These are phyloP conservation scores for Myxozyma melibiosi DNA, from an alignment of 805 yeast genomes.

Conservation along the genomic window DNA sequence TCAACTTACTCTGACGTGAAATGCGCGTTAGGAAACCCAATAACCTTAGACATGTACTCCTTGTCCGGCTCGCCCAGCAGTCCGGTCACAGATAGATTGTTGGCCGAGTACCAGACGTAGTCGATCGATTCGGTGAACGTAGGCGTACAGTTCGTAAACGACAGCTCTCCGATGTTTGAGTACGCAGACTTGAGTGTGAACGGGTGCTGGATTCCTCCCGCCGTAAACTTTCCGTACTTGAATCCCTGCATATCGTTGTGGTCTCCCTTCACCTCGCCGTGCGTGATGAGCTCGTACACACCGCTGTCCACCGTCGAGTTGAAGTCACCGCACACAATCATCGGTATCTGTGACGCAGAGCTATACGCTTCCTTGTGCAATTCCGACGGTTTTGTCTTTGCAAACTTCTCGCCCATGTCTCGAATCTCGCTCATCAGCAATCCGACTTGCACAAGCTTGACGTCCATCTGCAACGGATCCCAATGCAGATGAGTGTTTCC, in stretches of 20 bases:
- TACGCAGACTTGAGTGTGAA: slow-evolving; percentile 85
- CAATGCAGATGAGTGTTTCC: slow-evolving; percentile 96
- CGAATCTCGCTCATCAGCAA: slow-evolving; percentile 87
- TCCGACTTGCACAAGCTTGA: slow-evolving; percentile 93
- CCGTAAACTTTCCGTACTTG: slow-evolving; percentile 89
- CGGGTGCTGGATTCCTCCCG: slow-evolving; percentile 80
- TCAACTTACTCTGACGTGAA: slow-evolving; percentile 56
- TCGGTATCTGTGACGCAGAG: slow-evolving; percentile 60
- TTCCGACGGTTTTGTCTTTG: slow-evolving; percentile 22
- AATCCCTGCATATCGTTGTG: slow-evolving; percentile 83
- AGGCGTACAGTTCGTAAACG: slow-evolving; percentile 94
- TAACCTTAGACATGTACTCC: slow-evolving; percentile 70
- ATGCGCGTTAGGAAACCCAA: slow-evolving; percentile 93
- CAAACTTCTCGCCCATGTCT: slow-evolving; percentile 55
- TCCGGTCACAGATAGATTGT: slow-evolving; percentile 79
- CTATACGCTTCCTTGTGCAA: slow-evolving; percentile 43
- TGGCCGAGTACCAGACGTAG: slow-evolving; percentile 91
- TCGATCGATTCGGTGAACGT: slow-evolving; percentile 91
- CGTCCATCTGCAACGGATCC: slow-evolving; percentile 97
- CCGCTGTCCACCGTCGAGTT: slow-evolving; percentile 87
- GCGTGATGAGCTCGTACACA: slow-evolving; percentile 84
- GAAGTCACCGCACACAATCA: slow-evolving; percentile 92
- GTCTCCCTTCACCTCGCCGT: slow-evolving; percentile 65
- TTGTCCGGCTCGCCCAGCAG: slow-evolving; percentile 81
- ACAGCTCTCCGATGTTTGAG: slow-evolving; percentile 80